phyloP scores from a whole-genome alignment of 176 grass and related monocot genomes.

The Zea mays region Zm-B73-REFERENCE-NAM-5.0 NC_050098.1:58512001-58512500 shows the following conservation, averaged over 20 bases:
- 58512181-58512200: conserved; percentile 37
- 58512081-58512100: not conserved
- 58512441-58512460: conserved; percentile 46
- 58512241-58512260: conserved; percentile 21
- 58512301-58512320: conserved; percentile 20
- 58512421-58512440: conserved; percentile 11
- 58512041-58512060: not conserved
- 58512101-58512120: not conserved
- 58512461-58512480: conserved; percentile 21
- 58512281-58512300: conserved; percentile 38
- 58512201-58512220: conserved; percentile 28
- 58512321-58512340: conserved; percentile 25
- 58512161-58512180: conserved; percentile 47
- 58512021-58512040: conserved; percentile 25
- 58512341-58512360: conserved; percentile 17
- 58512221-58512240: conserved; percentile 41
- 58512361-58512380: conserved; percentile 20
- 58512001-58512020: conserved; percentile 29
- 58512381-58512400: conserved; percentile 32
- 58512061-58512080: not conserved
- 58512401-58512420: conserved; percentile 28
- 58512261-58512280: conserved; percentile 33
- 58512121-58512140: not conserved
- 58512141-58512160: not conserved
- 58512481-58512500: conserved; percentile 22